phyloP scores from a whole-genome alignment of 768 basidiomycete genomes.

The Naganishia randhawae region DNA sequence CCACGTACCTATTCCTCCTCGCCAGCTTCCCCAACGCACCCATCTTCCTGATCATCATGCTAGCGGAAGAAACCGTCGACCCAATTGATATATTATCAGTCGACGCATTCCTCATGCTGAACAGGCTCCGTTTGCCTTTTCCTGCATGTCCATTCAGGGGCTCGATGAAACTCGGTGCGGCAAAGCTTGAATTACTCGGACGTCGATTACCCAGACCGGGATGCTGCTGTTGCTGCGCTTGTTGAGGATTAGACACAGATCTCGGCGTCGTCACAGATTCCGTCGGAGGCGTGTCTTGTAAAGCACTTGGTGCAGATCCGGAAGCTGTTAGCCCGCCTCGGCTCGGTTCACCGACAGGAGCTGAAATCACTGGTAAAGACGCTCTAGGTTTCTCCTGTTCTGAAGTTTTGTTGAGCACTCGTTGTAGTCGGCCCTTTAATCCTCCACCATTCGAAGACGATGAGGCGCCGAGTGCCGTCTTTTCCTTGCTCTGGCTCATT shows the following conservation, averaged over 20 bases:
- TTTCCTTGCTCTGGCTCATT: slow-evolving; percentile 54
- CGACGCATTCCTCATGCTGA: slow-evolving; percentile 83
- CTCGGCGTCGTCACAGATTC: slow-evolving; percentile 40
- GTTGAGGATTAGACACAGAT: slow-evolving; percentile 45
- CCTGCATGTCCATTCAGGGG: slow-evolving; percentile 51
- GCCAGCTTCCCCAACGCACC: slow-evolving; percentile 83
- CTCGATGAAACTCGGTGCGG: slow-evolving; percentile 39
- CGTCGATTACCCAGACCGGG: slow-evolving; percentile 25
- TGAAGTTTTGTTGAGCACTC: slow-evolving; percentile 57
- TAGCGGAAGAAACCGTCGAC: slow-evolving; percentile 89
- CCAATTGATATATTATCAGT: slow-evolving; percentile 94
- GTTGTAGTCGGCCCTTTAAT: slow-evolving; percentile 70
- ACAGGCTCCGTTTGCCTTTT: slow-evolving; percentile 61
- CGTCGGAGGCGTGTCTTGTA: slow-evolving; percentile 34
- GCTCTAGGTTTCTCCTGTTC: slow-evolving; percentile 55
- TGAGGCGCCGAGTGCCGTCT: slow-evolving; percentile 37
- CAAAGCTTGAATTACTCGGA: slow-evolving; percentile 31
- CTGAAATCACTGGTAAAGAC: slow-evolving; percentile 30
- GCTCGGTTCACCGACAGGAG: slow-evolving; percentile 27
- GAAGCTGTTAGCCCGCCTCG: slow-evolving; percentile 32
- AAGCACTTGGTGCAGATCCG: slow-evolving; percentile 27
- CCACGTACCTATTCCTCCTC: slow-evolving; percentile 61
- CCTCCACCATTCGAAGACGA: slow-evolving; percentile 54
- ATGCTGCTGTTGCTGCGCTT: slow-evolving; percentile 29
- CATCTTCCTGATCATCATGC: slow-evolving; percentile 93